Evolutionary conservation across 179 eudicot species (phyloP).

Genomic region (Beta lomatogona): DNA sequence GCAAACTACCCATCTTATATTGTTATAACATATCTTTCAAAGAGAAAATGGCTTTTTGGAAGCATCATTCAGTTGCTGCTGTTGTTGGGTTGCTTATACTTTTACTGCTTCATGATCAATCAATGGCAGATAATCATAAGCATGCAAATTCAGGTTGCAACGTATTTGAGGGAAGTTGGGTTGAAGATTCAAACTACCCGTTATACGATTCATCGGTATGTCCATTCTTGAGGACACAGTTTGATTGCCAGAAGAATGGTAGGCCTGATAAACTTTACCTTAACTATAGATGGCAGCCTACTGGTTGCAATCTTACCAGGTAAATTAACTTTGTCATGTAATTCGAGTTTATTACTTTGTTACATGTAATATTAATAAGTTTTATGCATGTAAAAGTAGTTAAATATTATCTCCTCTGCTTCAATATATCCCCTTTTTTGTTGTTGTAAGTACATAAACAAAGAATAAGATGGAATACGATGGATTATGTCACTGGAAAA

Average conservation of each 20-base stretch:
- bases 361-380: background rate
- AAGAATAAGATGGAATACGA: too few species aligned
- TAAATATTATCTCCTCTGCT: too few species aligned
- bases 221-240: slow-evolving; percentile 48
- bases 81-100: background rate
- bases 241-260: slow-evolving; percentile 59
- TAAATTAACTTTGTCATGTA: slow-evolving; percentile 9
- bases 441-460: too few species aligned
- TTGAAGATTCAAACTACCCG: slow-evolving; percentile 24
- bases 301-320: slow-evolving; percentile 50
- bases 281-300: slow-evolving; percentile 66
- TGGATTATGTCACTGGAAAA: too few species aligned
- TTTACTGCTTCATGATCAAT: background rate
- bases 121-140: background rate
- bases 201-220: slow-evolving; percentile 51
- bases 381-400: background rate
- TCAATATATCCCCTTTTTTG: too few species aligned
- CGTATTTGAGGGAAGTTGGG: slow-evolving; percentile 17
- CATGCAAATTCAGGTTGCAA: background rate
- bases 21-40: background rate
- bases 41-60: background rate
- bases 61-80: background rate
- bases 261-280: slow-evolving; percentile 53
- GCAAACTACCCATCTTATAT: background rate
- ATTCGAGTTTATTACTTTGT: background rate